Conservation (phyloP, 306 rosid species). For the Vigna angularis region DNA sequence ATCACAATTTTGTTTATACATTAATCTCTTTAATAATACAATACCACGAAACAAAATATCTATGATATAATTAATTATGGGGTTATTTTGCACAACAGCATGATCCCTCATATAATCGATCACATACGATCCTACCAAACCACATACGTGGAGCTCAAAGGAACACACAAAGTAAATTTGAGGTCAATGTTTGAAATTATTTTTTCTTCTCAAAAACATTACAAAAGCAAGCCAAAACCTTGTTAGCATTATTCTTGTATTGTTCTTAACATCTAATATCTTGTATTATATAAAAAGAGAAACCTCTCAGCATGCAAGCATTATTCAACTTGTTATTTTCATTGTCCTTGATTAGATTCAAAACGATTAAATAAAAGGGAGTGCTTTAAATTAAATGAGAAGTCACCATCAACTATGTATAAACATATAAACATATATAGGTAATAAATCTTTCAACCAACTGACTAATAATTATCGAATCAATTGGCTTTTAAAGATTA, state of each 20-base stretch:
- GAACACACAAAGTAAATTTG: constrained; percentile 31
- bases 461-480: constrained; percentile 42
- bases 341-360: constrained; percentile 37
- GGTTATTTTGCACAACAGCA: too few relatives aligned
- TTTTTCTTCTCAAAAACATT: constrained; percentile 10
- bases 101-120: too few relatives aligned
- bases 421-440: background rate
- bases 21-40: background rate
- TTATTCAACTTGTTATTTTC: constrained; percentile 39
- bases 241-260: background rate
- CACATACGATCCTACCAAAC: constrained; percentile 30
- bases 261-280: background rate
- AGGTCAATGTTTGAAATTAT: background rate
- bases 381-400: constrained; percentile 33
- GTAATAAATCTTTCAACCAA: constrained; percentile 50
- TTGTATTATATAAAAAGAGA: background rate
- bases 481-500: constrained; percentile 21
- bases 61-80: too few relatives aligned
- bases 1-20: background rate
- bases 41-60: background rate
- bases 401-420: constrained; percentile 44
- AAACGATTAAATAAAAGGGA: constrained; percentile 19
- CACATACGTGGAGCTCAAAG: constrained; percentile 41
- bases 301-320: constrained; percentile 27
- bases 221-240: background rate